phyloP scores from a whole-genome alignment of 768 basidiomycete species.

The Lentinus brumalis region DNA sequence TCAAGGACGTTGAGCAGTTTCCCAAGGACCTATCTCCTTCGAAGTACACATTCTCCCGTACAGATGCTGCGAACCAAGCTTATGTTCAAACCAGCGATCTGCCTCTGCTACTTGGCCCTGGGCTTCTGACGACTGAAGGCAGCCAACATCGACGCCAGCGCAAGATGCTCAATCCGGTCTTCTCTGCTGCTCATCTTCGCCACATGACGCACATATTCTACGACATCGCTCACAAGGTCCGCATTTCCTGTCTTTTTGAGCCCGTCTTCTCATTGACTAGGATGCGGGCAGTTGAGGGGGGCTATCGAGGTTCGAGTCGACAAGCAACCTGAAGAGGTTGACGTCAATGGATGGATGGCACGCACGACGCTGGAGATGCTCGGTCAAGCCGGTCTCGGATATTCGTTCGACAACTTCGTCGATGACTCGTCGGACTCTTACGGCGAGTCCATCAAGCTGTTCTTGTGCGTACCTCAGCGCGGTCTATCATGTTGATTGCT shows the following conservation, averaged over 20 bases:
- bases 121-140: conserved; percentile 14
- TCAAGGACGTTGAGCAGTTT: conserved; percentile 50
- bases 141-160: conserved; percentile 24
- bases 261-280: not conserved
- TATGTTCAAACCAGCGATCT: conserved; percentile 3
- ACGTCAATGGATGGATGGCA: conserved; percentile 36
- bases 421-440: conserved; percentile 28
- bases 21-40: not conserved
- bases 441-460: conserved; percentile 16
- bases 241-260: not conserved
- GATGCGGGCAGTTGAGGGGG: not conserved
- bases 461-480: conserved; percentile 27
- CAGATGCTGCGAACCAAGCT: not conserved
- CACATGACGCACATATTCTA: conserved; percentile 25
- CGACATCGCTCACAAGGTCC: conserved; percentile 18
- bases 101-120: conserved; percentile 12
- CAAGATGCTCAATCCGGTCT: conserved; percentile 25
- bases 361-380: conserved; percentile 45
- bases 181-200: conserved; percentile 25
- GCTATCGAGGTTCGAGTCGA: not conserved
- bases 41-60: not conserved
- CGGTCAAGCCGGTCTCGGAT: conserved; percentile 46
- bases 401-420: conserved; percentile 37
- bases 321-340: conserved; percentile 14
- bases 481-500: not conserved